Conservation (phyloP, 768 basidiomycete genomes). For the Leccinum boreale region DNA sequence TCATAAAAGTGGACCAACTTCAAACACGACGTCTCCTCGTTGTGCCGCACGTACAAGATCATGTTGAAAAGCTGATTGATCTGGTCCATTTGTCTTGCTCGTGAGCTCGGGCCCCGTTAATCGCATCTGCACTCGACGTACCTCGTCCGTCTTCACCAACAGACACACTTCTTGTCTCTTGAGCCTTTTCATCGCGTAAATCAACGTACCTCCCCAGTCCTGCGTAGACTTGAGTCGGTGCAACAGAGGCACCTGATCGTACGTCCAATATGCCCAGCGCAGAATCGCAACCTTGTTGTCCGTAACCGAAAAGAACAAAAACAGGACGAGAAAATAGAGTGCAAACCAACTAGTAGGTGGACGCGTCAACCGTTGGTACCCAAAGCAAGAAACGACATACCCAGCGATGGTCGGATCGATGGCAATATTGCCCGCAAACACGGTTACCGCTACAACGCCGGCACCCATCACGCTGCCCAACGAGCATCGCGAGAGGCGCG, state of each 20-base stretch:
- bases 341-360: constrained; percentile 53
- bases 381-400: constrained; percentile 32
- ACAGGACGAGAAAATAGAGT: constrained; percentile 54
- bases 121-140: constrained; percentile 19
- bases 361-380: not conserved
- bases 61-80: constrained; percentile 64
- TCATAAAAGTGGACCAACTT: constrained; percentile 69
- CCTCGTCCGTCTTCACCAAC: constrained; percentile 64
- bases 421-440: constrained; percentile 60
- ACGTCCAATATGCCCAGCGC: constrained; percentile 56
- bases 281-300: constrained; percentile 55
- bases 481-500: constrained; percentile 39
- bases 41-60: constrained; percentile 61
- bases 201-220: constrained; percentile 43
- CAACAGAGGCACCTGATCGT: constrained; percentile 54
- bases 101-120: not conserved
- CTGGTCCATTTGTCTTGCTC: constrained; percentile 32
- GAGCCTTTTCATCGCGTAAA: constrained; percentile 42
- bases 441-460: constrained; percentile 37
- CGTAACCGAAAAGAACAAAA: constrained; percentile 44
- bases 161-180: constrained; percentile 57
- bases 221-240: constrained; percentile 39
- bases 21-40: constrained; percentile 67
- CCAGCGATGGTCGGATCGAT: constrained; percentile 54
- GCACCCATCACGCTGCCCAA: constrained; percentile 42